Evolutionary conservation across 768 basidiomycete species (phyloP), one percentile per base, ranked within the genome.

Genomic region (Tricholoma flavovirens): DNA sequence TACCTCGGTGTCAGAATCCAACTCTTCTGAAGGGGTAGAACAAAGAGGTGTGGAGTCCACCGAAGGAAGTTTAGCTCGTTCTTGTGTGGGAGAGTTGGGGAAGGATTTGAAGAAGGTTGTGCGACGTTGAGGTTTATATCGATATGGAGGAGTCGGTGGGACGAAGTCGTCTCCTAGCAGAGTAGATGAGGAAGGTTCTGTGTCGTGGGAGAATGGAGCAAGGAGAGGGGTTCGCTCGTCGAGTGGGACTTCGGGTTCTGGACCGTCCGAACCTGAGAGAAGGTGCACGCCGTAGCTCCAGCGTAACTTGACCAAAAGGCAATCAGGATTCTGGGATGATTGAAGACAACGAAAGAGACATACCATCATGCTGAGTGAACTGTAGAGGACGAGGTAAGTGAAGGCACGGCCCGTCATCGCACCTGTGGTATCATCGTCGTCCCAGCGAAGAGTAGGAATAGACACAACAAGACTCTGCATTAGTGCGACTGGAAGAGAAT

Each of bases 331-430:
- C 8, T 29, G 46, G 1, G 46, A 26, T 7, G 14, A 2, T 26
- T 40, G 40, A 21, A 48, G 19, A 19, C n/a, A 42, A 33, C n/a
- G n/a, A 36, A 21, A 19, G 26, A 30, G 26, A 36, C 43, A 22
- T 64, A 93, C 90, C 64, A 98, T 84, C 93, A 96, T 96, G 43
- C 97, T 97, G 30, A 98, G 78, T 0, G 95, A 97, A 56, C 90
- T 93, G 69, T 95, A 95, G 19, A 98, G 77, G 6, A 97, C 91
- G 45, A 96, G 80, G 66, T 96, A 95, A 0, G 88, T 89, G 55
- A 96, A 73, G 0, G 91, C 93, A 7, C 97, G 81, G 29, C 95
- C 95, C 29, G 98, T 80, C 90, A 96, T 98, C 21, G 87, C 84
- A 60, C 95, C 81, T 61, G 83, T 79, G 64, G 83, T 89, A 67